Evolutionary conservation across 129 eudicot species (phyloP).

Genomic region (Flaveria linearis): DNA sequence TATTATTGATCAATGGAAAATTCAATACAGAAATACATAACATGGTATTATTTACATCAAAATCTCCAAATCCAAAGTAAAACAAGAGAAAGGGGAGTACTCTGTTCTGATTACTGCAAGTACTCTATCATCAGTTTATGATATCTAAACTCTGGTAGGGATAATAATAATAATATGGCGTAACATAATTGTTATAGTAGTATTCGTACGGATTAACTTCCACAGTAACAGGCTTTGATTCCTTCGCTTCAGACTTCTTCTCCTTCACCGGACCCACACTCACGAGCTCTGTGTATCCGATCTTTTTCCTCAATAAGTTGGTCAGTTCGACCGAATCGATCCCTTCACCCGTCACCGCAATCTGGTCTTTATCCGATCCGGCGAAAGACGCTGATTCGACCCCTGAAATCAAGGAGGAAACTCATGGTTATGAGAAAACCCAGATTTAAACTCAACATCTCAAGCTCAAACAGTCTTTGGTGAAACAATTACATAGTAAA

Average conservation of each 20-base stretch:
- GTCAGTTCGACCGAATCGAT: slow-evolving; percentile 34
- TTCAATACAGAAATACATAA: too few species aligned
- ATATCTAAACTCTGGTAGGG: neutral
- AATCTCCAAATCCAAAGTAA: too few species aligned
- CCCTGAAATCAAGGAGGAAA: too few species aligned
- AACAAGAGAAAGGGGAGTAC: too few species aligned
- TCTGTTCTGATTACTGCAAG: too few species aligned
- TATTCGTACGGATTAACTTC: neutral
- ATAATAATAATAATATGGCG: neutral
- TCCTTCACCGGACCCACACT: slow-evolving; percentile 22
- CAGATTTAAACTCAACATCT: too few species aligned
- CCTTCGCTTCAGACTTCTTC: neutral
- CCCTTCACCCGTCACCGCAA: slow-evolving; percentile 36
- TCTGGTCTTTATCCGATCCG: slow-evolving; percentile 27
- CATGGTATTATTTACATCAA: too few species aligned
- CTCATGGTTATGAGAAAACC: too few species aligned
- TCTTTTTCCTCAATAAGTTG: slow-evolving; percentile 12
- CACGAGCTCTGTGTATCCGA: slow-evolving; percentile 17
- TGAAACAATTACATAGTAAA: too few species aligned
- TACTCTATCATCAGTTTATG: neutral
- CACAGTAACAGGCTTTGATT: neutral
- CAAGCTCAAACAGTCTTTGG: too few species aligned
- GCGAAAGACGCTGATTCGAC: slow-evolving; percentile 27
- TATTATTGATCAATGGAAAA: too few species aligned
- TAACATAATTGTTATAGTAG: neutral